Base-by-base conservation (phyloP, 768 basidiomycete species). In the Aureoboletus auriporus region DNA sequence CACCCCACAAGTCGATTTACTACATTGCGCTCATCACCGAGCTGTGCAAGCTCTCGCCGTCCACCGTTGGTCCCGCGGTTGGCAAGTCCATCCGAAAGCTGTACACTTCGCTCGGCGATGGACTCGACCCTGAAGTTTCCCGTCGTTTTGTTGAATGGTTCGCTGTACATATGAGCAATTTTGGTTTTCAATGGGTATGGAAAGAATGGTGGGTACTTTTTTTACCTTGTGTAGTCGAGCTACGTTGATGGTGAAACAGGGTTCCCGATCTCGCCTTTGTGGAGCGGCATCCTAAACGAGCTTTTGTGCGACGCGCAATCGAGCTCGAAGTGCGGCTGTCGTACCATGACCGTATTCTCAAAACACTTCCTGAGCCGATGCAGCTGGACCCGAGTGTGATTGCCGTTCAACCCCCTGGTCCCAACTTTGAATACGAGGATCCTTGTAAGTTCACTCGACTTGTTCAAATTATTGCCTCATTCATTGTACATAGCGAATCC, bases 171-270 rank as follows among this genome's bases (percentile, higher is more conserved):
- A 86, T 99, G 84, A 94, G 91, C 56, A 99, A 99, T 69, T 99
- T 97, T 65, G 86, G 85, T 23, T 99, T 97, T 70, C 84, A 86
- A 59, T 98, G 96, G 96, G 92, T 96, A 12, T 99, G 96, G 96
- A 94, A 92, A 61, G 96, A 98, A 77, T 99, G 96, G 95, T 93
- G 44, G 39, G 83, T 6, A 13, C 23, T 31, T 39, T 34, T 2
- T 12, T 16, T 1, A 46, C 26, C 10, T 30, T 12, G 5, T 47
- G 8, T 23, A 4, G 20, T 11, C 47, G 39, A 13, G 9, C 31
- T 44, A 6, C 42, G 8, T 41, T 41, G 43, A 49, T n/a, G 2
- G 20, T 43, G 17, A 14, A 44, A 58, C 45, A 98, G 95, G 95
- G 72, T 92, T 12, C 84, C 87, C 2, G 96, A 98, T 69, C 72